Evolutionary conservation across 805 yeast species (phyloP), one percentile per base, ranked within the genome.

Genomic region (Metschnikowia reukaufii): DNA sequence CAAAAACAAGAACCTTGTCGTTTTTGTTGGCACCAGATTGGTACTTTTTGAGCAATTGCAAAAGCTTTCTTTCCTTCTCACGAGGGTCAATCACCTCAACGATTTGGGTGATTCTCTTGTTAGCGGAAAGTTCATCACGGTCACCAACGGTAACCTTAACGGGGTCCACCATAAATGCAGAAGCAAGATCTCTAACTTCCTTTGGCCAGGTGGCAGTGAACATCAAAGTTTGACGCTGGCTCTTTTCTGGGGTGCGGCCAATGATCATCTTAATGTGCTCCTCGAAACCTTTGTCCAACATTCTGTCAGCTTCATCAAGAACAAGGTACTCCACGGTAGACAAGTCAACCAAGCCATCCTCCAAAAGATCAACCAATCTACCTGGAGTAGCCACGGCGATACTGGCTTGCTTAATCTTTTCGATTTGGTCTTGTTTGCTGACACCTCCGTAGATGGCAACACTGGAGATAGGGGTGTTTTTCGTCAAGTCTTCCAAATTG

Each of bases 181-280:
- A 63, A 7, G 99, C 99, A 52, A 94, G 77, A 54, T 89, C 95
- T 63, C 98, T 84, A 30, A 94, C 98, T 70, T 92, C 96, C 59
- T 87, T 88, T n/a, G 99, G 99, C 99, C 99, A 94, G 1, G 99
- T 94, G n/a, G 99, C 99, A 8, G 99, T 92, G 70, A 94, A 94
- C 98, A 94, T 94, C 54, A 94, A 76, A 0, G 99, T 94, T 69
- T 92, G 98, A 72, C 98, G 77, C 23, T 76, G 59, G 9, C 45
- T 33, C 20, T 67, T 64, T 19, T 55, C 42, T 19, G 78, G 73
- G 13, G 88, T 77, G 47, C 74, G 72, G 38, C 84, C 79, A 63
- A 94, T 82, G 55, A 94, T 89, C 53, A 78, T 75, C 65, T 87
- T 89, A 63, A 94, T 92, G 68, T 92, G 99, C 65, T 92, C 95